Percentiles rank a stretch among this genome's conserved stretches.
These are phyloP conservation scores for Dipteronia dyeriana DNA, from an alignment of 345 rosid genomes.

Conservation along the genomic window DNA sequence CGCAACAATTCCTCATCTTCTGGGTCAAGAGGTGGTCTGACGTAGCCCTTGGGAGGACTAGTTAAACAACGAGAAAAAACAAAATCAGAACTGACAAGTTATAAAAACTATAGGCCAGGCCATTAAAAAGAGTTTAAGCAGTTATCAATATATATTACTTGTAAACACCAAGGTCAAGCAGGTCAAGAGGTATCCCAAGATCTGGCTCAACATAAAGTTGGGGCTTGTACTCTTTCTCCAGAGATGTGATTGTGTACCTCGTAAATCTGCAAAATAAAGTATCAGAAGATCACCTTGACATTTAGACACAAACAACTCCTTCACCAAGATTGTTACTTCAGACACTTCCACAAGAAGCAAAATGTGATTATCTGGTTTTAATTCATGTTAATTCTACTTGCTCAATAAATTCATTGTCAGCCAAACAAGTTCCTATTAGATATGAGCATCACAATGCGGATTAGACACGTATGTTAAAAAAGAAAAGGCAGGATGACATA, in stretches of 20 bases:
- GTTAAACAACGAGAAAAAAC: conserved; percentile 16
- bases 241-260: conserved; percentile 78
- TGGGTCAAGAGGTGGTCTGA: conserved; percentile 66
- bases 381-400: background rate
- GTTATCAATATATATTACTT: conserved; percentile 47
- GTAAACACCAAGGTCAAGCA: conserved; percentile 95
- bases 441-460: no score
- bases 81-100: conserved; percentile 17
- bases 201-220: conserved; percentile 91
- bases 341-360: background rate
- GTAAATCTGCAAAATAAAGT: conserved; percentile 59
- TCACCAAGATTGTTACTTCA: background rate
- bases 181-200: conserved; percentile 97
- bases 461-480: background rate
- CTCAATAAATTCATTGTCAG: no score
- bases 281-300: conserved; percentile 11
- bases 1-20: conserved; percentile 91
- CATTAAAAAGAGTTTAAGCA: conserved; percentile 11
- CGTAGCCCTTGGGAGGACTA: conserved; percentile 63
- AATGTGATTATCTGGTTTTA: background rate
- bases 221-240: conserved; percentile 92
- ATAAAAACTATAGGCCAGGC: background rate
- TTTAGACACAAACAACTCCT: background rate
- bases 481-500: conserved; percentile 35
- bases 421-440: no score